Conservation (phyloP, 345 rosid species). For the Camelina hispida region DNA sequence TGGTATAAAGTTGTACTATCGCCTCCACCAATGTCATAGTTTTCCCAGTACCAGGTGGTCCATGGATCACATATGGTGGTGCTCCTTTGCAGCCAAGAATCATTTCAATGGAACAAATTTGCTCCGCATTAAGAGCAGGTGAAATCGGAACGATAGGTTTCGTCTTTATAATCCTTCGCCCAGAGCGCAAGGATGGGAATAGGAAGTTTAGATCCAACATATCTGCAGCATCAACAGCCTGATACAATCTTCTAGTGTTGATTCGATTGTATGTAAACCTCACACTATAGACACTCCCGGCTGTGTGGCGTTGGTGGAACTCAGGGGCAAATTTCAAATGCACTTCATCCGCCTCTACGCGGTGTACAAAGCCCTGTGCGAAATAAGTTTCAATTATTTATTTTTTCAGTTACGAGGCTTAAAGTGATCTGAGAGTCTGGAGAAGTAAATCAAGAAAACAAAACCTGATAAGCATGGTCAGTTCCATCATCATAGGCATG, state of each 20-base stretch:
- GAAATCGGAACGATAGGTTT: conserved; percentile 63
- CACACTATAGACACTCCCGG: conserved; percentile 66
- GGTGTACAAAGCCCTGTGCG: conserved; percentile 74
- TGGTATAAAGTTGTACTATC: conserved; percentile 70
- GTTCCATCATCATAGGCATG: conserved; percentile 47
- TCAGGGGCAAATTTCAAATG: conserved; percentile 61
- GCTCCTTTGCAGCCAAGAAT: conserved; percentile 83
- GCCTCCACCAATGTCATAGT: conserved; percentile 88
- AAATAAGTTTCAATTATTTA: conserved; percentile 3
- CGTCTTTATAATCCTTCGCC: conserved; percentile 56
- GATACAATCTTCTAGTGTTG: conserved; percentile 75
- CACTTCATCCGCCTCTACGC: conserved; percentile 92
- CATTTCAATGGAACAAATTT: conserved; percentile 68
- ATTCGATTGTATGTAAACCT: conserved; percentile 73
- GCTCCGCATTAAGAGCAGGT: conserved; percentile 77
- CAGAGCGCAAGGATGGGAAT: conserved; percentile 60
- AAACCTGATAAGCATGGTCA: conserved; percentile 57
- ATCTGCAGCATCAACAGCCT: conserved; percentile 69
- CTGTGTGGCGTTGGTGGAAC: conserved; percentile 55
- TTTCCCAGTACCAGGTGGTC: conserved; percentile 99
- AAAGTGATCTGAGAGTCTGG: conserved; percentile 9
- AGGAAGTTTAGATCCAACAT: conserved; percentile 55
- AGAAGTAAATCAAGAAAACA: conserved; percentile 8
- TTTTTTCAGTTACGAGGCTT: not conserved
- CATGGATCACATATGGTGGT: conserved; percentile 84